Conservation (phyloP, 768 basidiomycete species). For the Boletus fagicola region DNA sequence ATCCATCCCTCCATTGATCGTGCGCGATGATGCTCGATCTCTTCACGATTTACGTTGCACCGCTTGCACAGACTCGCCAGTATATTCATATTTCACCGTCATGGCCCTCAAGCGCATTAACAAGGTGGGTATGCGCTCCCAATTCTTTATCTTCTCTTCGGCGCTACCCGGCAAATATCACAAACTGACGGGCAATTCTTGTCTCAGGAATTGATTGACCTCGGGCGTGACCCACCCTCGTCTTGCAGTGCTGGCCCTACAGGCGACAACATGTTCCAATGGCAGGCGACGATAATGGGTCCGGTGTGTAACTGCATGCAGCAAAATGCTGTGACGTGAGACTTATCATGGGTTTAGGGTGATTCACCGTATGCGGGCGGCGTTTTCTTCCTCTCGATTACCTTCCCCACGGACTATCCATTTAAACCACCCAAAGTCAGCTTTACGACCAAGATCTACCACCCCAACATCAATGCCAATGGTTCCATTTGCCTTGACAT, state of each 20-base stretch:
- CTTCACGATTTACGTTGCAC: slow-evolving; percentile 15
- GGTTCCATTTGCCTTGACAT: slow-evolving; percentile 99
- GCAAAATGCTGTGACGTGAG: slow-evolving; percentile 11
- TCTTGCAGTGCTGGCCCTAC: slow-evolving; percentile 99
- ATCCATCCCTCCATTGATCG: slow-evolving; percentile 32
- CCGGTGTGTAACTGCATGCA: slow-evolving; percentile 59
- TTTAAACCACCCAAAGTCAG: slow-evolving; percentile 99
- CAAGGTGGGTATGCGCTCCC: slow-evolving; percentile 60
- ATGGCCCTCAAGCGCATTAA: slow-evolving; percentile 99
- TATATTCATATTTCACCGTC: slow-evolving; percentile 13
- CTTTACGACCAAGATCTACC: slow-evolving; percentile 99
- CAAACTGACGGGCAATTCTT: background rate
- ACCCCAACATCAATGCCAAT: slow-evolving; percentile 99
- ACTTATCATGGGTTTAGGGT: slow-evolving; percentile 51
- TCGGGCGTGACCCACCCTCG: slow-evolving; percentile 98
- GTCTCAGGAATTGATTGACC: slow-evolving; percentile 93
- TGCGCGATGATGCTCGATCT: slow-evolving; percentile 39
- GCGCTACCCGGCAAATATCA: slow-evolving; percentile 1
- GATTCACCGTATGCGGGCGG: slow-evolving; percentile 99
- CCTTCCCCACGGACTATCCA: slow-evolving; percentile 96
- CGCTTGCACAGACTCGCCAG: slow-evolving; percentile 16
- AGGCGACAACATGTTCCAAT: slow-evolving; percentile 98
- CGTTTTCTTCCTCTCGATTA: slow-evolving; percentile 96
- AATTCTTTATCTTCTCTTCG: background rate
- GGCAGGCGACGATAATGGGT: slow-evolving; percentile 99